Percentiles rank a stretch among this genome's conserved stretches.
These are phyloP conservation scores for Irpex sp. DNA, from an alignment of 1,284 basidiomycete species.

Conservation along the genomic window DNA sequence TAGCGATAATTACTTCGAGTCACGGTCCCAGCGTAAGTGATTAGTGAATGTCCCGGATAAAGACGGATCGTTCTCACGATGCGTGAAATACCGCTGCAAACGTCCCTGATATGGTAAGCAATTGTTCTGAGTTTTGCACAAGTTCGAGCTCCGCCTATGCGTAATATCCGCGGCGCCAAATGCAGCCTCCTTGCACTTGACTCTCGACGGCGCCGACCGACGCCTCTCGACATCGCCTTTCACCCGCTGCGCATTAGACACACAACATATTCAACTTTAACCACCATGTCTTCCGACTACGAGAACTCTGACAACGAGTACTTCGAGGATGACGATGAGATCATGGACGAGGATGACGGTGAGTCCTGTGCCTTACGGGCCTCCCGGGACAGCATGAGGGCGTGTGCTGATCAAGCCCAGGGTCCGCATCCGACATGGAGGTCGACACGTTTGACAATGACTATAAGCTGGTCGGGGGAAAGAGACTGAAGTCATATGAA, in stretches of 20 bases:
- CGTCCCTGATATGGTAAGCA: neutral
- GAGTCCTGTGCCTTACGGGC: slow-evolving; percentile 16
- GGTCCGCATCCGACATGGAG: slow-evolving; percentile 53
- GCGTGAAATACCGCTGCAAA: neutral
- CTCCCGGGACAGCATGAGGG: slow-evolving; percentile 1
- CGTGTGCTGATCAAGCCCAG: slow-evolving; percentile 25
- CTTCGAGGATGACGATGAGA: slow-evolving; percentile 63
- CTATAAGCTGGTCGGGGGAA: slow-evolving; percentile 50
- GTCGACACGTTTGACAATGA: slow-evolving; percentile 59
- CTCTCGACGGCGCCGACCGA: slow-evolving; percentile 3
- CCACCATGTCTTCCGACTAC: slow-evolving; percentile 65
- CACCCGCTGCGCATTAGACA: neutral
- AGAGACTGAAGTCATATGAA: slow-evolving; percentile 66
- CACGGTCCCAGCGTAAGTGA: slow-evolving; percentile 1
- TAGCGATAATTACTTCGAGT: slow-evolving; percentile 2
- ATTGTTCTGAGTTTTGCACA: neutral
- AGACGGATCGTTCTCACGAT: neutral
- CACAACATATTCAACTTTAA: neutral
- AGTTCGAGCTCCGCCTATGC: neutral
- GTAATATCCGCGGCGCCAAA: neutral
- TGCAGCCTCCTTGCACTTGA: slow-evolving; percentile 2
- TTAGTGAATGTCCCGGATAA: neutral
- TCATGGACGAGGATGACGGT: slow-evolving; percentile 53
- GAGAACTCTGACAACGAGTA: slow-evolving; percentile 64
- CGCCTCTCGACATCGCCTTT: slow-evolving; percentile 2